Evolutionary conservation across 169 alveolate species (phyloP).

Genomic region (Plasmodium knowlesi): DNA sequence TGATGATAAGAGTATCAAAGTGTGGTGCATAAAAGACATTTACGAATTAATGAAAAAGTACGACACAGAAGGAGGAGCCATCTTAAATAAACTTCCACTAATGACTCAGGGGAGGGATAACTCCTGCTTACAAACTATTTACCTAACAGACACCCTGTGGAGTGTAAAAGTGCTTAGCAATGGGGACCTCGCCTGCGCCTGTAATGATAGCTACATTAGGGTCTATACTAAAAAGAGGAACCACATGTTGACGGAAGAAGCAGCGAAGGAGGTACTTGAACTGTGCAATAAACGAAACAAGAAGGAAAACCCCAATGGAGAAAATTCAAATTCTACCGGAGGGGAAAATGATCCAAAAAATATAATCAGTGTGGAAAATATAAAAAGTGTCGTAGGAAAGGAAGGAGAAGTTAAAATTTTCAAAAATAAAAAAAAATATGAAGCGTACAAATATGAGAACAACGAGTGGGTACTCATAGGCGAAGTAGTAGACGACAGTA

Average conservation of each 20-base stretch:
- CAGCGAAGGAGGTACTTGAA: conserved; percentile 1
- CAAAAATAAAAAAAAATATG: conserved; percentile 48
- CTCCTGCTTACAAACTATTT: conserved; percentile 41
- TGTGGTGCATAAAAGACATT: conserved; percentile 59
- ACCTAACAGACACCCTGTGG: conserved; percentile 47
- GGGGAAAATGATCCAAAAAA: neutral
- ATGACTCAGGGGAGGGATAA: neutral
- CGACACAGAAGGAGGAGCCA: neutral
- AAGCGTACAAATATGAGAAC: conserved; percentile 67
- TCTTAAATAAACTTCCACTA: neutral
- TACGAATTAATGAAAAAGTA: conserved; percentile 42
- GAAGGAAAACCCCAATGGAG: neutral
- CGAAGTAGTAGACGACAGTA: conserved; percentile 54
- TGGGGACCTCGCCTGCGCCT: conserved; percentile 31
- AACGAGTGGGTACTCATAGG: conserved; percentile 46
- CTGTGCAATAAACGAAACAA: neutral
- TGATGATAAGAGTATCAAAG: conserved; percentile 41
- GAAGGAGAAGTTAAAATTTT: conserved; percentile 63
- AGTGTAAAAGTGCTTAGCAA: conserved; percentile 24
- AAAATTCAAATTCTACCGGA: neutral
- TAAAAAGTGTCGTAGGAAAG: conserved; percentile 35
- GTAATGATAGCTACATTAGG: conserved; percentile 55
- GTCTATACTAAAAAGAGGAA: conserved; percentile 42
- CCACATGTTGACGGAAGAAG: neutral
- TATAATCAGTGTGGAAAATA: conserved; percentile 15